Conservation (phyloP, 192 early-diverging fungal species). For the Coemansia javaensis region DNA sequence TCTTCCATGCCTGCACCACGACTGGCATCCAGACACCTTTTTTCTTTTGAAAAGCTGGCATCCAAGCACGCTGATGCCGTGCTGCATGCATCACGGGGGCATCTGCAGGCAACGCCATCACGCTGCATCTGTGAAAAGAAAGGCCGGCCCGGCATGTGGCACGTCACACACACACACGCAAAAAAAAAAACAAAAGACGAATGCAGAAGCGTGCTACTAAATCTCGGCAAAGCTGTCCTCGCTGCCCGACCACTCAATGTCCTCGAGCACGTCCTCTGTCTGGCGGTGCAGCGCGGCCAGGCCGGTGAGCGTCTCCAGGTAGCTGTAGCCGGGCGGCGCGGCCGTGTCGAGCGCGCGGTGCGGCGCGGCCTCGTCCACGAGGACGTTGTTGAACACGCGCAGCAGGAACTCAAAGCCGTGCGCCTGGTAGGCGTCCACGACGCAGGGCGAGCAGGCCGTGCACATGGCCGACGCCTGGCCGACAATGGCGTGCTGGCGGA, state of each 20-base stretch:
- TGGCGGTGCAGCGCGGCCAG: slow-evolving; percentile 73
- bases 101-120: no score
- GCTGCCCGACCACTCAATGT: slow-evolving; percentile 75
- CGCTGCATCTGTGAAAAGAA: no score
- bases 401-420: slow-evolving; percentile 72
- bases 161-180: no score
- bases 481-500: slow-evolving; percentile 75
- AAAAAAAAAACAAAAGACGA: no score
- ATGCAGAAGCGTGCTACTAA: no score
- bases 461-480: slow-evolving; percentile 85
- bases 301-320: slow-evolving; percentile 84
- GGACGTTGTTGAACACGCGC: slow-evolving; percentile 60
- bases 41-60: no score
- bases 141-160: no score
- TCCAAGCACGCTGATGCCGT: no score
- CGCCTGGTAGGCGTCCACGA: slow-evolving; percentile 59
- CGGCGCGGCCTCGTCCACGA: slow-evolving; percentile 24
- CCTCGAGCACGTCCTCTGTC: slow-evolving; percentile 63
- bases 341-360: slow-evolving; percentile 10
- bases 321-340: slow-evolving; percentile 53
- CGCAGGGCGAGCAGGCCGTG: slow-evolving; percentile 76
- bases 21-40: no score
- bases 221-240: slow-evolving; percentile 36
- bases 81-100: no score
- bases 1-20: no score